Evolutionary conservation across 169 alveolate genomes (phyloP).

Genomic region (Cardiosporidium cionae): DNA sequence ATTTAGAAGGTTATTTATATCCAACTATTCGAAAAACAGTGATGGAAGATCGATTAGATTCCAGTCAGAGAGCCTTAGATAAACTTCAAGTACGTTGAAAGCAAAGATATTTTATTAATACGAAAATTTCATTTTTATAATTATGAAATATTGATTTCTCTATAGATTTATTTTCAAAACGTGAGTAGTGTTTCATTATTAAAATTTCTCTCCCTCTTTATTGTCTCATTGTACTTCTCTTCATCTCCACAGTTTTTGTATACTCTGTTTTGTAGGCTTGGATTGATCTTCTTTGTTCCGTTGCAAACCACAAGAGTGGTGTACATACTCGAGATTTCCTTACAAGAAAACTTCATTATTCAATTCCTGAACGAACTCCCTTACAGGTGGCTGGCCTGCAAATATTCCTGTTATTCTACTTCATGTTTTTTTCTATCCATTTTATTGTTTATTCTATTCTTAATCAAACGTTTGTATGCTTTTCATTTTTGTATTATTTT

Average conservation of each 20-base stretch:
- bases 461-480: too few relatives aligned
- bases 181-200: too few relatives aligned
- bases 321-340: not conserved
- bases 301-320: not conserved
- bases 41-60: not conserved
- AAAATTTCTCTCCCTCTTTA: too few relatives aligned
- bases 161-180: too few relatives aligned
- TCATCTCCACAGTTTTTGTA: not conserved
- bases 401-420: too few relatives aligned
- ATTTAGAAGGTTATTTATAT: not conserved
- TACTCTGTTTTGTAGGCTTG: not conserved
- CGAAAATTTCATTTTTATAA: too few relatives aligned
- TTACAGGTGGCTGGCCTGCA: too few relatives aligned
- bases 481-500: too few relatives aligned
- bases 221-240: not conserved
- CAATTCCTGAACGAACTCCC: not conserved
- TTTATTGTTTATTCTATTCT: too few relatives aligned
- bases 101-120: too few relatives aligned
- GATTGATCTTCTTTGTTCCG: not conserved
- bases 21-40: not conserved
- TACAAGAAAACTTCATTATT: not conserved
- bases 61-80: not conserved
- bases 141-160: too few relatives aligned
- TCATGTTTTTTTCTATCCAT: too few relatives aligned
- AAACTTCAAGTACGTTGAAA: not conserved